phyloP scores from a whole-genome alignment of 2,329 filamentous ascomycete species.

The Hypoxylon sp. region DNA sequence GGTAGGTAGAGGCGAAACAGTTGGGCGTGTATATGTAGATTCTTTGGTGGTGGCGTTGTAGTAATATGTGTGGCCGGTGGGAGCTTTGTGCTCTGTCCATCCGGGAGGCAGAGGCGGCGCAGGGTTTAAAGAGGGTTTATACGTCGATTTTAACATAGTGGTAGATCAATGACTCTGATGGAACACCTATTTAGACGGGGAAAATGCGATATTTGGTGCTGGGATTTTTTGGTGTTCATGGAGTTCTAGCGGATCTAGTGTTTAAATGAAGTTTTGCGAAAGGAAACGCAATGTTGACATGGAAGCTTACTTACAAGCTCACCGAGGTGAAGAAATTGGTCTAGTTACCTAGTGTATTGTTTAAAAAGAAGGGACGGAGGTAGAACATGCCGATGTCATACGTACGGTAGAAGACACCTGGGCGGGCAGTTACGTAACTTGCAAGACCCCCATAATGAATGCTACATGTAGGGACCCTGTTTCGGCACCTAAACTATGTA shows the following conservation, averaged over 20 bases:
- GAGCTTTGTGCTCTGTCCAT: slow-evolving; percentile 95
- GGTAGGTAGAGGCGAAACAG: slow-evolving; percentile 47
- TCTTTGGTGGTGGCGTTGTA: slow-evolving; percentile 86
- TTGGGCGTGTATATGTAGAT: slow-evolving; percentile 89
- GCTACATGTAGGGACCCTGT: not conserved
- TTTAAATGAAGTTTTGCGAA: not conserved
- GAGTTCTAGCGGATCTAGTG: not conserved
- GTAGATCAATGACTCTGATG: not conserved
- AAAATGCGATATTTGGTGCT: not conserved
- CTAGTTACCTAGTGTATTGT: not conserved
- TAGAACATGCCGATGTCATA: slow-evolving; percentile 11
- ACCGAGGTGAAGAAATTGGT: slow-evolving; percentile 4
- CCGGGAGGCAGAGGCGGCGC: slow-evolving; percentile 78
- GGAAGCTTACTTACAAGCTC: slow-evolving; percentile 12
- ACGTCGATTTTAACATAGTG: slow-evolving; percentile 82
- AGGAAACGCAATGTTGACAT: not conserved
- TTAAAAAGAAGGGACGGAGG: not conserved
- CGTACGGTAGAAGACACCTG: too few relatives aligned
- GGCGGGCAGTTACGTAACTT: not conserved
- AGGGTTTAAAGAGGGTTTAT: slow-evolving; percentile 68
- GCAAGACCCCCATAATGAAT: not conserved
- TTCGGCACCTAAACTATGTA: not conserved
- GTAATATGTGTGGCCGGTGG: slow-evolving; percentile 89
- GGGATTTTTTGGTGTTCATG: not conserved
- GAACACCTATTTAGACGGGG: not conserved